Evolutionary conservation across 1,139 yeast genomes (phyloP).

Genomic region (Sugiyamaella japonica): DNA sequence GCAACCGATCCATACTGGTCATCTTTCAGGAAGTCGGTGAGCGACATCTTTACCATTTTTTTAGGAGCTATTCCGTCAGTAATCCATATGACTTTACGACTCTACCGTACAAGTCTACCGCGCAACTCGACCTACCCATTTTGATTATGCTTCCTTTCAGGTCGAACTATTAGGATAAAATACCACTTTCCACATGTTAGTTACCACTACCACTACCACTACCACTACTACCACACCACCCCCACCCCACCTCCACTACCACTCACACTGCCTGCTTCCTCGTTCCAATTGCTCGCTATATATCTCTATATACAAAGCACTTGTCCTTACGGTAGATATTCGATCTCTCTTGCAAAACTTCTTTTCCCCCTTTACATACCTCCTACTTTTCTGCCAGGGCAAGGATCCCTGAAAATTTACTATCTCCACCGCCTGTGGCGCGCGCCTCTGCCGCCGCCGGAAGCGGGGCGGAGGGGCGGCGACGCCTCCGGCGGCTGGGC

Average conservation of each 20-base stretch:
- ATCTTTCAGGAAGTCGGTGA: slow-evolving; percentile 50
- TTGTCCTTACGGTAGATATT: not conserved
- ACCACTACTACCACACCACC: not conserved
- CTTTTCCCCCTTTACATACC: not conserved
- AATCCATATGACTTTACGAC: too few species aligned
- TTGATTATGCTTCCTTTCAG: slow-evolving; percentile 9
- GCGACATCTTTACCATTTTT: slow-evolving; percentile 55
- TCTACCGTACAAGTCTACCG: not conserved
- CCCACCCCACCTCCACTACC: not conserved
- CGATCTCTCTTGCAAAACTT: slow-evolving; percentile 6
- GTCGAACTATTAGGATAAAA: not conserved
- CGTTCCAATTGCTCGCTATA: slow-evolving; percentile 1
- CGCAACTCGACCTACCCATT: not conserved
- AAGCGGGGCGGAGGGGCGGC: not conserved
- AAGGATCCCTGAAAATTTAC: slow-evolving; percentile 11
- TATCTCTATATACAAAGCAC: slow-evolving; percentile 3
- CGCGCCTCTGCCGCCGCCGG: not conserved
- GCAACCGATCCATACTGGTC: slow-evolving; percentile 26
- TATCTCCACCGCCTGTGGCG: slow-evolving; percentile 2
- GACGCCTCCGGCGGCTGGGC: not conserved
- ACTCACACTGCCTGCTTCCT: not conserved
- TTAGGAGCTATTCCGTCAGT: slow-evolving; percentile 41
- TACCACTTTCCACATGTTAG: slow-evolving; percentile 3
- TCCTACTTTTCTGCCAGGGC: slow-evolving; percentile 5
- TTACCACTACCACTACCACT: not conserved